Conservation (phyloP, 306 rosid genomes). For the Hippophae tibetana region DNA sequence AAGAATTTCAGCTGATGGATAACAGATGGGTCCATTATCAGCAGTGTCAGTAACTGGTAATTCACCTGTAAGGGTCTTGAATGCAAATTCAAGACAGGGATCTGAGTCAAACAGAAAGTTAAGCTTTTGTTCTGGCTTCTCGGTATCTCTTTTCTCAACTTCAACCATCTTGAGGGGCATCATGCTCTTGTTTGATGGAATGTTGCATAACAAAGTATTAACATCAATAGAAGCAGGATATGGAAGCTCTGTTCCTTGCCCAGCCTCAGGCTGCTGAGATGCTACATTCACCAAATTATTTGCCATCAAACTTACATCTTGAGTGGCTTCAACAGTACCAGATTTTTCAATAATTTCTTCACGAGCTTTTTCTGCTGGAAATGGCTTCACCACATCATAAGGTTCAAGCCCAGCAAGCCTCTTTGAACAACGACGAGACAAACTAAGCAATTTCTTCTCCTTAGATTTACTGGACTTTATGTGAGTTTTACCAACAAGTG, state of each 20-base stretch:
- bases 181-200: constrained; percentile 20
- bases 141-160: constrained; percentile 25
- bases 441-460: constrained; percentile 28
- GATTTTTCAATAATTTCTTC: constrained; percentile 29
- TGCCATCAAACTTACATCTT: constrained; percentile 21
- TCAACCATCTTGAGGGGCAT: constrained; percentile 16
- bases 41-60: constrained; percentile 41
- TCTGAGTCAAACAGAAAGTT: constrained; percentile 33
- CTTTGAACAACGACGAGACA: constrained; percentile 49
- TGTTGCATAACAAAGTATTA: constrained; percentile 8
- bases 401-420: constrained; percentile 67
- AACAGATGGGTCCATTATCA: constrained; percentile 19
- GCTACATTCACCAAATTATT: constrained; percentile 16
- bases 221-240: constrained; percentile 7
- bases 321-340: constrained; percentile 25
- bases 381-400: constrained; percentile 27
- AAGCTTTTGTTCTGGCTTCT: constrained; percentile 27
- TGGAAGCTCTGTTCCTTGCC: constrained; percentile 16
- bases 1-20: constrained; percentile 20
- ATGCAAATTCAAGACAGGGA: constrained; percentile 42
- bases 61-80: constrained; percentile 54
- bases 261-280: constrained; percentile 17
- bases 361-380: constrained; percentile 26
- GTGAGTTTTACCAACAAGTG: constrained; percentile 6
- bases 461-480: constrained; percentile 26